phyloP scores from a whole-genome alignment of 2,329 filamentous ascomycete genomes.

The Dothideomycetes sp. region DNA sequence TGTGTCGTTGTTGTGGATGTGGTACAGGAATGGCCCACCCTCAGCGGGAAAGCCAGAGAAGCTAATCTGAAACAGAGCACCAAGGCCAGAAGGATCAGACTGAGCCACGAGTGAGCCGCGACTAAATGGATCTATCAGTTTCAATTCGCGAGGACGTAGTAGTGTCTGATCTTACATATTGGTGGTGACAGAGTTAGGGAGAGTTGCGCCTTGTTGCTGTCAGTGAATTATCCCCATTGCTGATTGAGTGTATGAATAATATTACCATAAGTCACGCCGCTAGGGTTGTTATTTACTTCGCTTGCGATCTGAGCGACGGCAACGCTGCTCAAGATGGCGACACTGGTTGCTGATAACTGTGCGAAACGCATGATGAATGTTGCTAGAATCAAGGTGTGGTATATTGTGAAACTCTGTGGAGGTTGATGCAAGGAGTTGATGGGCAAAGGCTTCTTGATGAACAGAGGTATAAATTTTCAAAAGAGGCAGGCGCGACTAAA shows the following conservation, averaged over 20 bases:
- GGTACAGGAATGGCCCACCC: conserved; percentile 40
- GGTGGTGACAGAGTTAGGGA: conserved; percentile 23
- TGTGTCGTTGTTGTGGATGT: conserved; percentile 62
- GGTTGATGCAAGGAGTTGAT: neutral
- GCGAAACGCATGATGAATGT: conserved; percentile 6
- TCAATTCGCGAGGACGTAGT: no score
- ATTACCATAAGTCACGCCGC: no score
- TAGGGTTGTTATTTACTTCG: conserved; percentile 25
- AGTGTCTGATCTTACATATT: no score
- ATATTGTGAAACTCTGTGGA: neutral
- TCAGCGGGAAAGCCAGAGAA: conserved; percentile 28
- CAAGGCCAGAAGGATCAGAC: conserved; percentile 24
- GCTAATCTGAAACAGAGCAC: conserved; percentile 28
- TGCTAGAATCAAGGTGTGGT: no score
- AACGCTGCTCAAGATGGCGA: conserved; percentile 1
- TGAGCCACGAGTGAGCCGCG: conserved; percentile 24
- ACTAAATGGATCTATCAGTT: no score
- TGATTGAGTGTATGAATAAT: no score
- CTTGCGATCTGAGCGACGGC: conserved; percentile 17
- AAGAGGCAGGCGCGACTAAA: no score
- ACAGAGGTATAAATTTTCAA: no score
- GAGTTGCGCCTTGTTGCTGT: conserved; percentile 26
- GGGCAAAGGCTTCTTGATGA: neutral
- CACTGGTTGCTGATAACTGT: conserved; percentile 1
- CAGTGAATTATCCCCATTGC: no score